These are phyloP conservation scores for Neospermospora avenae DNA, from an alignment of 2,329 filamentous ascomycete genomes.

Conservation along the genomic window DNA sequence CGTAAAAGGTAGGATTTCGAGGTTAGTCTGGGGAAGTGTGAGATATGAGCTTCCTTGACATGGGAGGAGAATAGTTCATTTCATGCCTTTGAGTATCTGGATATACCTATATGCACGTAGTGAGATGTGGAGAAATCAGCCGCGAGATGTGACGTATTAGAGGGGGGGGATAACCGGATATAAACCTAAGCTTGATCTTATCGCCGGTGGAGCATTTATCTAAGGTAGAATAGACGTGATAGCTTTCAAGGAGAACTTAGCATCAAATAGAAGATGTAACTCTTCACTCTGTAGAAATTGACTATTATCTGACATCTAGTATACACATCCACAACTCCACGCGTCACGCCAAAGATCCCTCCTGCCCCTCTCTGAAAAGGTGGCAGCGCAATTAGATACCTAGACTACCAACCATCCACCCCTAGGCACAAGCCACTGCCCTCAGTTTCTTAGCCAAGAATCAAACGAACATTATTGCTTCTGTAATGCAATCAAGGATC, in stretches of 20 bases:
- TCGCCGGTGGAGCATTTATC: constrained; percentile 6
- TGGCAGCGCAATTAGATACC: constrained; percentile 12
- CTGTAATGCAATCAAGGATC: constrained; percentile 16
- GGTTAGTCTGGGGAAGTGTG: not conserved
- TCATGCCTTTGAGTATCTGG: not conserved
- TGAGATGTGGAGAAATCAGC: not conserved
- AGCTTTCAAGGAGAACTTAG: too few species aligned
- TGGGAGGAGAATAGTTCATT: not conserved
- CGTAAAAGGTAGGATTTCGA: not conserved
- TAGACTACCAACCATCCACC: constrained; percentile 9
- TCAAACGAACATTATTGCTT: not conserved
- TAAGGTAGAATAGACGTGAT: not conserved
- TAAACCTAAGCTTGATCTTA: constrained; percentile 1
- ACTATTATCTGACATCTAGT: constrained; percentile 11
- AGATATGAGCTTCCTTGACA: not conserved
- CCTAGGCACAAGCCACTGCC: constrained; percentile 10
- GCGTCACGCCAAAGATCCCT: not conserved
- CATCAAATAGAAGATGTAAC: not conserved
- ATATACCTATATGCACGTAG: not conserved
- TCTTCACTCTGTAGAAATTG: not conserved
- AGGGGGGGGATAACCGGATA: constrained; percentile 8
- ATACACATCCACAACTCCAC: constrained; percentile 12
- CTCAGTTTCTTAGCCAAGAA: not conserved
- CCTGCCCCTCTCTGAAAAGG: constrained; percentile 2
- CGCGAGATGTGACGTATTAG: constrained; percentile 11